Evolutionary conservation across 768 basidiomycete species (phyloP).

Genomic region (Amanita rubescens): DNA sequence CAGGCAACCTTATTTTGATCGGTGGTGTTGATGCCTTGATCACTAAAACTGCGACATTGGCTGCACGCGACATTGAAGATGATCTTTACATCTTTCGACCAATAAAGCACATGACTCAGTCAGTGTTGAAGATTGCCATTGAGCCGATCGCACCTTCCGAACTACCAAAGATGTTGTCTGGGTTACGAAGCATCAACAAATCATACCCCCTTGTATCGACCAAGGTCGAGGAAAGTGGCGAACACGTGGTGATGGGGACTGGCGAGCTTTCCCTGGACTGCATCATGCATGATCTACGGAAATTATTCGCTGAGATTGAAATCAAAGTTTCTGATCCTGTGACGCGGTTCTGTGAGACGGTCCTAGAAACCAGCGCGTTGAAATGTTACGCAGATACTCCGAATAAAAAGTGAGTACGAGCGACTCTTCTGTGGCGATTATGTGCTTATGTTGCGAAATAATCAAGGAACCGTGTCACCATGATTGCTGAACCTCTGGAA

Average conservation of each 20-base stretch:
- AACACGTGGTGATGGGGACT: conserved; percentile 94
- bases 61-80: conserved; percentile 63
- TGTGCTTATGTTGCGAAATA: conserved; percentile 11
- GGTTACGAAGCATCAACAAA: conserved; percentile 94
- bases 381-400: conserved; percentile 99
- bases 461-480: conserved; percentile 90
- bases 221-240: conserved; percentile 97
- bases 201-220: conserved; percentile 92
- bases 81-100: conserved; percentile 95
- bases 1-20: conserved; percentile 90
- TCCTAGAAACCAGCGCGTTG: conserved; percentile 92
- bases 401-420: conserved; percentile 83
- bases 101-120: conserved; percentile 94
- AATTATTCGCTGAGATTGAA: conserved; percentile 94
- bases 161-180: conserved; percentile 97
- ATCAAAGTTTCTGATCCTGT: conserved; percentile 99
- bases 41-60: conserved; percentile 89
- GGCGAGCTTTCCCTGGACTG: conserved; percentile 97
- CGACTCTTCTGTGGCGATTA: neutral
- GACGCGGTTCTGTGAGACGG: conserved; percentile 97
- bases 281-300: conserved; percentile 91
- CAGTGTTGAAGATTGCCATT: conserved; percentile 95
- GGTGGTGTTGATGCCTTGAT: conserved; percentile 93
- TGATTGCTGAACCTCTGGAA: conserved; percentile 98
- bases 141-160: conserved; percentile 98